Base-by-base conservation (phyloP, 73 alveolate species). In the Symbiodinium pilosum region DNA sequence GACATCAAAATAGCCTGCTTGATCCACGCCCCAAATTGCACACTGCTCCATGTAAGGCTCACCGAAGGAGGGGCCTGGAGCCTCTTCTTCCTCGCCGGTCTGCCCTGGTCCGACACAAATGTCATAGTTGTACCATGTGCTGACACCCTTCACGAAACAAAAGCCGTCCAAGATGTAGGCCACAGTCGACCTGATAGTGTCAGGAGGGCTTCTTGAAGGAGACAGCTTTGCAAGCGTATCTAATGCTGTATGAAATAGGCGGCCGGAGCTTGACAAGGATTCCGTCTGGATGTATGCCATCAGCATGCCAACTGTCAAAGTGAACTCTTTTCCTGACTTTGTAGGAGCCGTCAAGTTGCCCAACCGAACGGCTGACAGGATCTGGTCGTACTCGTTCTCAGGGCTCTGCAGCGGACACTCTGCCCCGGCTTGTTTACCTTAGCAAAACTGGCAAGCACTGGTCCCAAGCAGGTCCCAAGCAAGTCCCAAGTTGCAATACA, bases 61-160 rank as follows among this genome's bases (percentile, higher is more conserved):
- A 1, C 89, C 97, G 34, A 91, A 91, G 51, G 21, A 28, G n/a
- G 39, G 18, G 11, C 81, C 52, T 16, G 68, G 43, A 2, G 52
- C 44, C n/a, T 69, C 54, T 52, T 91, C 97, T 14, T 42, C 47
- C 52, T 91, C 97, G 54, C 47, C 52, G 71, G 97, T 91, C 26
- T 91, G 97, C 16, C 97, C 97, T 20, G 97, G 97, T 30, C 97
- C 97, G 12, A 91, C 54, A 69, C 97, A 91, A 14, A 91, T 91
- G 97, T 91, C 97, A 30, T 91, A 91, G 42, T 12, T 69, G 89
- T 83, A 91, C 97, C 97, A 91, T 30, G 97, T 91, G 97, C 89
- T 71, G 41, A 42, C 87, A 12, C 97, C 88, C n/a, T 91, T 91
- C 59, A 91, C 97, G 32, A 18, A 91, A 81, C 97, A 91, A 34